Conservation (phyloP, 768 basidiomycete genomes). For the Melanogaster broomeanus region DNA sequence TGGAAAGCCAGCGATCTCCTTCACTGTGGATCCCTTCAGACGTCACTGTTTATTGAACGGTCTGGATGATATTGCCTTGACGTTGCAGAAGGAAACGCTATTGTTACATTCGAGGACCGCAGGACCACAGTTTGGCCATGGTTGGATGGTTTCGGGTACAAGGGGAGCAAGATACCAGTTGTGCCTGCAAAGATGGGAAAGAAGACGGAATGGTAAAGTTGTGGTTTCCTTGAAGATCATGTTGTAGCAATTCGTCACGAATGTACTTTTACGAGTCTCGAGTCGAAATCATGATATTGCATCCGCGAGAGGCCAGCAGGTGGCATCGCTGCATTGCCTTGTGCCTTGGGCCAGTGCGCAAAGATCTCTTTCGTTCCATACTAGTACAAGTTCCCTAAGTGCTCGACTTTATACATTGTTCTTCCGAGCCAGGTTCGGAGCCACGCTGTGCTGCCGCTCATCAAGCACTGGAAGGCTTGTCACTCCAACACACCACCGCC, state of each 20-base stretch:
- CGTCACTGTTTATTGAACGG: constrained; percentile 94
- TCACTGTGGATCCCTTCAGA: constrained; percentile 88
- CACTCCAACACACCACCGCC: constrained; percentile 15
- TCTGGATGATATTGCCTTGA: constrained; percentile 94
- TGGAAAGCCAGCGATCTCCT: constrained; percentile 71
- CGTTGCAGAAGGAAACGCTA: constrained; percentile 77
- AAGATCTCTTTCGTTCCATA: not conserved
- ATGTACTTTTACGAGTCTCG: not conserved
- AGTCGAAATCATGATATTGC: not conserved
- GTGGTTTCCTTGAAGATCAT: not conserved
- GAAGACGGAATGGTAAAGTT: constrained; percentile 73
- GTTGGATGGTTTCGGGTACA: constrained; percentile 94
- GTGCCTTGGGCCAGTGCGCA: no score
- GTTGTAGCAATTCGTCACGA: not conserved
- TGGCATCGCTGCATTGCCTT: no score
- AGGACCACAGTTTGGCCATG: constrained; percentile 87
- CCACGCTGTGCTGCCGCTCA: not conserved
- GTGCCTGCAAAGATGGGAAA: constrained; percentile 37
- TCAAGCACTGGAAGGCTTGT: not conserved
- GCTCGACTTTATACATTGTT: not conserved
- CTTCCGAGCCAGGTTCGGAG: not conserved
- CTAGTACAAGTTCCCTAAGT: no score
- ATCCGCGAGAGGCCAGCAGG: no score
- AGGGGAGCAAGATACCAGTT: constrained; percentile 72
- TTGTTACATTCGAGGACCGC: constrained; percentile 77